Conservation (phyloP, 2,329 filamentous ascomycete species). For the Septoria petroselini region DNA sequence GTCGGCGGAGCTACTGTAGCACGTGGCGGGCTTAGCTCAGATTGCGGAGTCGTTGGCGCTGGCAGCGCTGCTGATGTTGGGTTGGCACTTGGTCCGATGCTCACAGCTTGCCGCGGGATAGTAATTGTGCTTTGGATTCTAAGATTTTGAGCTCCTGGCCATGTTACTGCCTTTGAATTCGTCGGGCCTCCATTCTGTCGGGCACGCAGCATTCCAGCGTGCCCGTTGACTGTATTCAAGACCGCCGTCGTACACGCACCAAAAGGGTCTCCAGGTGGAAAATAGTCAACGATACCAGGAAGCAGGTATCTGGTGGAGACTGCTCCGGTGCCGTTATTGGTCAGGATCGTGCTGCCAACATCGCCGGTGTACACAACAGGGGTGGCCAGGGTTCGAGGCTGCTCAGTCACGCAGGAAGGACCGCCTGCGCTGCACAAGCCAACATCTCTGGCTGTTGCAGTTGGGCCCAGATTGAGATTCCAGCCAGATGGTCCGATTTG, state of each 20-base stretch:
- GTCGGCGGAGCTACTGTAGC: too few species aligned
- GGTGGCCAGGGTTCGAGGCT: slow-evolving; percentile 10
- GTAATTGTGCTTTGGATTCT: neutral
- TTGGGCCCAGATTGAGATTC: slow-evolving; percentile 27
- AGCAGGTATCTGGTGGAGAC: slow-evolving; percentile 18
- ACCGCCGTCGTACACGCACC: slow-evolving; percentile 23
- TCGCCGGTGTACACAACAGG: slow-evolving; percentile 24
- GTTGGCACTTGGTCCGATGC: too few species aligned
- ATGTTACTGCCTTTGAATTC: slow-evolving; percentile 2
- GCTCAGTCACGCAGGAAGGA: slow-evolving; percentile 13
- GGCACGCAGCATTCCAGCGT: neutral
- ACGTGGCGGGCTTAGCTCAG: too few species aligned
- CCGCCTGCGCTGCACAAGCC: slow-evolving; percentile 15
- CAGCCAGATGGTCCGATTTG: slow-evolving; percentile 24
- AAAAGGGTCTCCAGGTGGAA: slow-evolving; percentile 23
- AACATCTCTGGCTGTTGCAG: slow-evolving; percentile 19
- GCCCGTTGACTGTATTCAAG: neutral
- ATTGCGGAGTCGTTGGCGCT: neutral
- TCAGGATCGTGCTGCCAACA: slow-evolving; percentile 8
- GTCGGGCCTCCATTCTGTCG: neutral
- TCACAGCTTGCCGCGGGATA: neutral
- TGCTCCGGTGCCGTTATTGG: neutral
- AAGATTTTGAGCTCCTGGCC: neutral
- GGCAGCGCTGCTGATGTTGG: neutral
- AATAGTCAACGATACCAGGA: slow-evolving; percentile 25